Conservation (phyloP, 1,284 basidiomycete genomes). For the Leccinum holopus region DNA sequence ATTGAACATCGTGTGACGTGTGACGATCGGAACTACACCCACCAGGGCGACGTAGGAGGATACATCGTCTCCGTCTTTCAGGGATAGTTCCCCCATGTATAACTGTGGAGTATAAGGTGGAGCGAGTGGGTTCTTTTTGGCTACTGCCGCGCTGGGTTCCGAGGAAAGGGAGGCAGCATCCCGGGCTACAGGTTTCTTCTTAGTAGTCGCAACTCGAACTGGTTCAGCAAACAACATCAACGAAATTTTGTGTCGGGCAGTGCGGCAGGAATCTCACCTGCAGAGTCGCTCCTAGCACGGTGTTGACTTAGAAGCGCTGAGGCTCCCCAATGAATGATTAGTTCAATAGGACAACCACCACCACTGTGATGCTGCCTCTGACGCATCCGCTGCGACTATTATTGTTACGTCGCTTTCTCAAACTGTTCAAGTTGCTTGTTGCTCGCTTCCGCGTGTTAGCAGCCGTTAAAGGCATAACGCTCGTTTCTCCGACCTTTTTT, state of each 20-base stretch:
- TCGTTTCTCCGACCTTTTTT: conserved; percentile 1
- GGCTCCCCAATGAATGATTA: background rate
- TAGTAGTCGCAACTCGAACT: conserved; percentile 80
- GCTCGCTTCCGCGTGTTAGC: conserved; percentile 1
- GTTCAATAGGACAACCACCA: background rate
- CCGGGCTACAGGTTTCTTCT: conserved; percentile 64
- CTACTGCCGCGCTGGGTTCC: conserved; percentile 25
- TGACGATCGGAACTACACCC: conserved; percentile 15
- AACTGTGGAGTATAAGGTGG: conserved; percentile 78
- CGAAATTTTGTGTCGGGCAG: too few species aligned
- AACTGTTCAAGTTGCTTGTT: conserved; percentile 9
- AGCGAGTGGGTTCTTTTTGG: conserved; percentile 67
- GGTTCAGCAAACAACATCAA: background rate
- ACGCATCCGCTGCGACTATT: conserved; percentile 1
- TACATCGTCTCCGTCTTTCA: conserved; percentile 54
- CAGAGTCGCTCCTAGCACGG: background rate
- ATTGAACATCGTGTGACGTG: conserved; percentile 1
- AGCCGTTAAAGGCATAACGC: conserved; percentile 2
- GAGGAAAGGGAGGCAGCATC: conserved; percentile 40
- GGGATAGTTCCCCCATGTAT: conserved; percentile 63
- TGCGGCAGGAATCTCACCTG: too few species aligned
- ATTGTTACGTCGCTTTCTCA: background rate
- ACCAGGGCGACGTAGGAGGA: conserved; percentile 76
- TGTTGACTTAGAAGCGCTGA: background rate
- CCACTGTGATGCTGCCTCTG: background rate